These are phyloP conservation scores for Penicillium cinerascens DNA, from an alignment of 495 filamentous ascomycete genomes.

Conservation along the genomic window DNA sequence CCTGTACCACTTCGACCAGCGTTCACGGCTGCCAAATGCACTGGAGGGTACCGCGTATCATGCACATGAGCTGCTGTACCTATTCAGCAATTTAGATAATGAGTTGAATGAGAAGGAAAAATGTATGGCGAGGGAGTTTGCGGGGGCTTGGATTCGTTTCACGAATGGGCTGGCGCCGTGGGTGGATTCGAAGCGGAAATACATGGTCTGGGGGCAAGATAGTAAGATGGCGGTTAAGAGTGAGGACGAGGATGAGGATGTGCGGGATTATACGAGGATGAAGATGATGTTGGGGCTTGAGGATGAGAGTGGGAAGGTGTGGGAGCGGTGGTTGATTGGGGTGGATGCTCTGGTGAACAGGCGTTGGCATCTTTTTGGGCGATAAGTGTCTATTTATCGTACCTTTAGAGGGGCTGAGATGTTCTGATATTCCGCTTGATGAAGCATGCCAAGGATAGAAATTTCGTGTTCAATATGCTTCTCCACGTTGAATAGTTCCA, in stretches of 20 bases:
- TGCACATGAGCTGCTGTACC: conserved; percentile 31
- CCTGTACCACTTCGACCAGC: conserved; percentile 30
- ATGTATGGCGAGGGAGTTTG: conserved; percentile 23
- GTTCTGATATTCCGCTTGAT: no score
- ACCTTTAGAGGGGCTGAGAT: no score
- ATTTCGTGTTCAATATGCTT: no score
- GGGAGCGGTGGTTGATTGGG: conserved; percentile 22
- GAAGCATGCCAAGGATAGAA: no score
- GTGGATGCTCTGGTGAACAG: conserved; percentile 27
- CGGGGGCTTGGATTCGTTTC: conserved; percentile 29
- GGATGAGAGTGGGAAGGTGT: conserved; percentile 9
- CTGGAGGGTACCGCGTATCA: conserved; percentile 32
- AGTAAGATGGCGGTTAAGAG: conserved; percentile 12
- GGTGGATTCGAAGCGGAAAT: conserved; percentile 7
- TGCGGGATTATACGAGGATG: conserved; percentile 22
- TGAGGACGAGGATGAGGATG: conserved; percentile 22
- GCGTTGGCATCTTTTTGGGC: conserved; percentile 14
- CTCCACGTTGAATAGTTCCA: background rate
- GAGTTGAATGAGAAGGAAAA: conserved; percentile 19
- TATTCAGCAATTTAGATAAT: conserved; percentile 26
- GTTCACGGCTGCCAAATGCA: conserved; percentile 24
- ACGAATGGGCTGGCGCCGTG: conserved; percentile 21
- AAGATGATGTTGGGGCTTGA: conserved; percentile 20
- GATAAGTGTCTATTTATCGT: background rate
- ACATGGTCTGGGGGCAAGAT: conserved; percentile 29